Conservation (phyloP, 1,139 yeast species). For the Yamadazyma songkhlaensis region DNA sequence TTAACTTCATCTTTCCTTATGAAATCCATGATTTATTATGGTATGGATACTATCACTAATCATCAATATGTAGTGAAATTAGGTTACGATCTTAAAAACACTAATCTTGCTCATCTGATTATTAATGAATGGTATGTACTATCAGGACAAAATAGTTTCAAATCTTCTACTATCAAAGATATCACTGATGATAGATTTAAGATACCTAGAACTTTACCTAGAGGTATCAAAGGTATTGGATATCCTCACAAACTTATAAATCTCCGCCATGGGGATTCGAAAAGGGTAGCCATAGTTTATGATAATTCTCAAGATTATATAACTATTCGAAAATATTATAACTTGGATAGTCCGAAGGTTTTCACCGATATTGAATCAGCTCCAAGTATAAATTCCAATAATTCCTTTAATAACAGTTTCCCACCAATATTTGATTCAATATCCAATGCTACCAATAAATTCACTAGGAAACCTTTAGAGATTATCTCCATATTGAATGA, state of each 20-base stretch:
- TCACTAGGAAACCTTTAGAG: constrained; percentile 6
- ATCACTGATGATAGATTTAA: constrained; percentile 9
- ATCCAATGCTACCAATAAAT: not conserved
- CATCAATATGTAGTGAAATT: constrained; percentile 23
- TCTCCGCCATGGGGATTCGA: constrained; percentile 12
- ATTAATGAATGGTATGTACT: constrained; percentile 36
- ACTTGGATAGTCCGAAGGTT: too few relatives aligned
- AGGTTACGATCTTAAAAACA: constrained; percentile 22
- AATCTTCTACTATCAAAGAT: too few relatives aligned
- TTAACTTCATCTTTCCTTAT: constrained; percentile 15
- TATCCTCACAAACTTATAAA: constrained; percentile 26
- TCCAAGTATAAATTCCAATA: constrained; percentile 6
- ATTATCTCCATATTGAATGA: constrained; percentile 33
- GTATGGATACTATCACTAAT: constrained; percentile 13
- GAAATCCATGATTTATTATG: constrained; percentile 20
- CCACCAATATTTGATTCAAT: not conserved
- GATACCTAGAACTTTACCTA: constrained; percentile 28
- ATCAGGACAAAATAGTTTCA: constrained; percentile 19
- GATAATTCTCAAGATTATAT: constrained; percentile 20
- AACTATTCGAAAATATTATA: constrained; percentile 16
- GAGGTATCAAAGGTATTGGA: constrained; percentile 25
- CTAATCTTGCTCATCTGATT: constrained; percentile 22
- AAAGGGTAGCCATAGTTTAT: constrained; percentile 27
- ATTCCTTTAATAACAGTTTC: constrained; percentile 5
- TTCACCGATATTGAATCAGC: not conserved